Conservation (phyloP, 176 grass and related monocot species). For the Phragmites australis region DNA sequence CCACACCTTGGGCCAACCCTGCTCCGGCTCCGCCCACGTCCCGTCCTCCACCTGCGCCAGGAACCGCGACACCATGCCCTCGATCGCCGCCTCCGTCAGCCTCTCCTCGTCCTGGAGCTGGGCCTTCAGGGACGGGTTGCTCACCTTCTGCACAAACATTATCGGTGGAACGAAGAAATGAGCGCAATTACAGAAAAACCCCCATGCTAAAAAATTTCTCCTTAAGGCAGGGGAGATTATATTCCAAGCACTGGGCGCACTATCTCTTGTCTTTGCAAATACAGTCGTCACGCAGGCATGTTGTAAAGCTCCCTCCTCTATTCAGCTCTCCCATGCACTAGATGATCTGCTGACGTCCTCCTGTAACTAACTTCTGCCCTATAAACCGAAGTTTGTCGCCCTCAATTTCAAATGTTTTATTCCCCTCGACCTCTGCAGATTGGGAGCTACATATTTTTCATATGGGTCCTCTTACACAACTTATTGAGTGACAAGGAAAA, state of each 20-base stretch:
- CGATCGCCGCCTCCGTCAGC: conserved; percentile 55
- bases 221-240: not conserved
- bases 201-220: not conserved
- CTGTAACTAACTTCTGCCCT: not conserved
- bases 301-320: not conserved
- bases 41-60: conserved; percentile 69
- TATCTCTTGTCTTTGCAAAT: not conserved
- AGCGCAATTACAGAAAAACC: not conserved
- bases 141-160: conserved; percentile 54
- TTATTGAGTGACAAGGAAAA: not conserved
- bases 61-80: conserved; percentile 68
- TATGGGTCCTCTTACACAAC: not conserved
- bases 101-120: conserved; percentile 66
- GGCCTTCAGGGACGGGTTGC: conserved; percentile 37
- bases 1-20: conserved; percentile 89
- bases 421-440: not conserved
- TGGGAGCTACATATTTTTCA: not conserved
- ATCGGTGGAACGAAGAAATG: too few relatives aligned
- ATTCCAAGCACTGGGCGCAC: not conserved
- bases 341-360: not conserved
- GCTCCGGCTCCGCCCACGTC: conserved; percentile 58
- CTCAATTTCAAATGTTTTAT: not conserved
- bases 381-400: not conserved
- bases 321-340: not conserved
- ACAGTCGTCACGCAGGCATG: not conserved